Base-by-base conservation (phyloP, 1,284 basidiomycete species). In the Cerioporus squamosus region DNA sequence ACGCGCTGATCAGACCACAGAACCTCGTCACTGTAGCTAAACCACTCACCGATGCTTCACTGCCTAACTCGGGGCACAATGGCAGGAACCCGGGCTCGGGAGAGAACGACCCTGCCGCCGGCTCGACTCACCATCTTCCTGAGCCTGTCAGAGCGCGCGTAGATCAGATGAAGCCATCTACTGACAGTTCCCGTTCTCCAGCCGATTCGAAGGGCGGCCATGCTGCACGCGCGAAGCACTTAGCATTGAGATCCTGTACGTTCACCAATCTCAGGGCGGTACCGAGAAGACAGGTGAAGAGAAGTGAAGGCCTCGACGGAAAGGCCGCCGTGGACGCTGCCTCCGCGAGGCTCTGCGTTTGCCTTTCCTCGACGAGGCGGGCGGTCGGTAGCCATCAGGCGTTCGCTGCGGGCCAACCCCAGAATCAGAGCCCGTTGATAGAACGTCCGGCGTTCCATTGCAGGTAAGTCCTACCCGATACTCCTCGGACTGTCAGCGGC, bases 401-500 rank as follows among this genome's bases (percentile, higher is more conserved):
- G 38, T 29, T 29, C 26, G 43, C 20, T 33, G 29, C 29, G 23
- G 24, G 51, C 26, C 8, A n/a, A 54, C 10, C 43, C 20, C 22
- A 29, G 39, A 14, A 59, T 63, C 62, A 61, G 59, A 61, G 44
- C 26, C 10, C 44, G 23, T 33, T 57, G 62, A 60, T 60, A 52
- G 59, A 54, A 57, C 33, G 3, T 39, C 23, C 40, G 39, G 24
- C 45, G 20, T 20, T 38, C 40, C 31, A 29, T 20, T n/a, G 20
- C n/a, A 45, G 24, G 44, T n/a, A 51, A 31, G 15, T 26, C 24
- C 48, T 40, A 22, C 39, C 36, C 39, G 38, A 42, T 10, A 17
- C 20, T 22, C 17, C 48, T 36, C 31, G 47, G 33, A 38, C 4
- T 8, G 40, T 50, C 9, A 50, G 42, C 40, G 47, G 42, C 47